phyloP scores from a whole-genome alignment of 2,329 filamentous ascomycete species.

The Cryphonectria carpinicola region DNA sequence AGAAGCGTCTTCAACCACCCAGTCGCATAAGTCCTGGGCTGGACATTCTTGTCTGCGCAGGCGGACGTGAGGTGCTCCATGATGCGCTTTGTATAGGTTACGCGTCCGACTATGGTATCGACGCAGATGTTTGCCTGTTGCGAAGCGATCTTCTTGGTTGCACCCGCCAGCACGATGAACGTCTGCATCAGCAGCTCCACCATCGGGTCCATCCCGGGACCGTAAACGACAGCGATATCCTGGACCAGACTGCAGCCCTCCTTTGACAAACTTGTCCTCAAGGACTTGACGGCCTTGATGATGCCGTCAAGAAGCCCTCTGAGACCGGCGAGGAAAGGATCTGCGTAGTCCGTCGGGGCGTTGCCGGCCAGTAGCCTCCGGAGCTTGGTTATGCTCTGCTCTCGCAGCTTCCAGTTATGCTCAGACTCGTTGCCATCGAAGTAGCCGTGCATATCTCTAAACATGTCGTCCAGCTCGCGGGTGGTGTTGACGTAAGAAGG shows the following conservation, averaged over 20 bases:
- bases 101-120: conserved; percentile 77
- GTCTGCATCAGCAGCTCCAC: conserved; percentile 88
- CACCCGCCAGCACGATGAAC: conserved; percentile 85
- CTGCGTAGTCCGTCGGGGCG: conserved; percentile 74
- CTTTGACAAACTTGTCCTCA: conserved; percentile 88
- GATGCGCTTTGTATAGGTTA: conserved; percentile 78
- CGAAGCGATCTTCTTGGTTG: conserved; percentile 90
- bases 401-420: conserved; percentile 86
- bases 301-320: conserved; percentile 83
- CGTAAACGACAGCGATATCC: conserved; percentile 77
- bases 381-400: conserved; percentile 78
- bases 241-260: conserved; percentile 84
- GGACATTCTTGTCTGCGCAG: conserved; percentile 90
- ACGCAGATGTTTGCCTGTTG: conserved; percentile 81
- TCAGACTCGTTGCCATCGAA: conserved; percentile 92
- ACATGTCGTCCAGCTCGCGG: conserved; percentile 84
- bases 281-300: conserved; percentile 79
- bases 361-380: conserved; percentile 84
- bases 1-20: conserved; percentile 86
- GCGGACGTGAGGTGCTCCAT: conserved; percentile 85
- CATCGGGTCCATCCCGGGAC: conserved; percentile 81
- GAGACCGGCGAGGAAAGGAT: conserved; percentile 70
- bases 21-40: conserved; percentile 77
- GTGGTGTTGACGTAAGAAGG: conserved; percentile 83
- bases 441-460: conserved; percentile 76